Evolutionary conservation across 148 eudicot genomes (phyloP).

Genomic region (Diospyros kaki): DNA sequence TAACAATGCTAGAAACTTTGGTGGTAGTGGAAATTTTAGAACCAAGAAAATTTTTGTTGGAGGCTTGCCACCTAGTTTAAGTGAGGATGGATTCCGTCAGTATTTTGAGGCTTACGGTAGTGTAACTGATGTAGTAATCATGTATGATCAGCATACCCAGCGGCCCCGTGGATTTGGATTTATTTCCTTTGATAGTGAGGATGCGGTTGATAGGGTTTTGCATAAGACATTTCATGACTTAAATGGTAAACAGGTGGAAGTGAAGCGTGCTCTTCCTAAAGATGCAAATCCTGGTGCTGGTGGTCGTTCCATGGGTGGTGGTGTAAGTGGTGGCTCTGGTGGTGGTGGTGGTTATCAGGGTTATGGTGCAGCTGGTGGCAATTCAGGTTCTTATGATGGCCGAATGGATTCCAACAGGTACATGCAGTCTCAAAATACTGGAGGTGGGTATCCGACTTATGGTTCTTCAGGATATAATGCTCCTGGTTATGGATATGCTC

Average conservation of each 20-base stretch:
- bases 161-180: constrained; percentile 98
- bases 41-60: constrained; percentile 98
- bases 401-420: constrained; percentile 75
- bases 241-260: constrained; percentile 90
- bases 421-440: constrained; percentile 70
- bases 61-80: constrained; percentile 76
- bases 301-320: constrained; percentile 56
- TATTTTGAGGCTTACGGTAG: constrained; percentile 81
- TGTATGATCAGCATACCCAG: constrained; percentile 90
- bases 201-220: constrained; percentile 91
- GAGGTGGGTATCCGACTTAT: constrained; percentile 68
- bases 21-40: constrained; percentile 65
- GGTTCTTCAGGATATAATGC: constrained; percentile 71
- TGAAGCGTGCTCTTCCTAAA: constrained; percentile 94
- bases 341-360: constrained; percentile 62
- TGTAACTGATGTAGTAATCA: constrained; percentile 87
- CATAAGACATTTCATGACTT: constrained; percentile 86
- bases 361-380: constrained; percentile 58
- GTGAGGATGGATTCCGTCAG: constrained; percentile 84
- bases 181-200: constrained; percentile 83
- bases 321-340: constrained; percentile 26
- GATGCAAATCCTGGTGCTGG: constrained; percentile 74
- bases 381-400: constrained; percentile 58
- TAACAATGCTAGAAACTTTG: constrained; percentile 42
- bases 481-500: constrained; percentile 80